phyloP scores from a whole-genome alignment of 345 rosid genomes.

The Rubroshorea leprosula region DNA sequence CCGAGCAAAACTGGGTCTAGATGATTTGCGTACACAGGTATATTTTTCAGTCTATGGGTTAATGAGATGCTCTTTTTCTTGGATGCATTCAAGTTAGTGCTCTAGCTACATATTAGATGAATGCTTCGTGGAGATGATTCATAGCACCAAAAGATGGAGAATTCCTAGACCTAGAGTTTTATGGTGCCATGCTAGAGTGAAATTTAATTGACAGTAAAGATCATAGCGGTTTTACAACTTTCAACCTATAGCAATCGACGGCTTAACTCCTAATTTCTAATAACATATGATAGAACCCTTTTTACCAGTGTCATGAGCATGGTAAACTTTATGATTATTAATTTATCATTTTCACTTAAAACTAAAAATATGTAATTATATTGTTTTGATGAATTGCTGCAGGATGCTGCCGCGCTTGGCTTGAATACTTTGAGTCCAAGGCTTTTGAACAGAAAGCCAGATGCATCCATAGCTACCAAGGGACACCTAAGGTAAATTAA shows the following conservation, averaged over 20 bases:
- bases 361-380: too few relatives aligned
- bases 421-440: constrained; percentile 89
- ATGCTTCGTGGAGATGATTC: too few relatives aligned
- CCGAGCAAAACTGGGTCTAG: constrained; percentile 79
- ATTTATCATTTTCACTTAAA: too few relatives aligned
- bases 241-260: not conserved
- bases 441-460: constrained; percentile 90
- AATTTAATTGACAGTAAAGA: not conserved
- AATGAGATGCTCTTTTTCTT: not conserved
- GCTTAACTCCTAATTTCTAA: too few relatives aligned
- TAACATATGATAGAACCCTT: too few relatives aligned
- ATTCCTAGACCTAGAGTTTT: too few relatives aligned
- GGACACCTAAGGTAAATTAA: constrained; percentile 98
- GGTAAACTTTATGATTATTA: too few relatives aligned
- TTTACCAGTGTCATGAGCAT: too few relatives aligned
- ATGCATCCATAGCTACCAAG: constrained; percentile 95
- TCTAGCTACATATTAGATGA: too few relatives aligned
- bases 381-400: constrained; percentile 22
- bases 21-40: constrained; percentile 93
- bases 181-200: too few relatives aligned
- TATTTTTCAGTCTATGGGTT: constrained; percentile 5
- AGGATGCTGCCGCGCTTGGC: constrained; percentile 99
- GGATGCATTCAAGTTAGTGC: too few relatives aligned
- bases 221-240: not conserved
- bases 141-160: too few relatives aligned